Base-by-base conservation (phyloP, 2,329 filamentous ascomycete genomes). In the Neonectria neomacrospora region DNA sequence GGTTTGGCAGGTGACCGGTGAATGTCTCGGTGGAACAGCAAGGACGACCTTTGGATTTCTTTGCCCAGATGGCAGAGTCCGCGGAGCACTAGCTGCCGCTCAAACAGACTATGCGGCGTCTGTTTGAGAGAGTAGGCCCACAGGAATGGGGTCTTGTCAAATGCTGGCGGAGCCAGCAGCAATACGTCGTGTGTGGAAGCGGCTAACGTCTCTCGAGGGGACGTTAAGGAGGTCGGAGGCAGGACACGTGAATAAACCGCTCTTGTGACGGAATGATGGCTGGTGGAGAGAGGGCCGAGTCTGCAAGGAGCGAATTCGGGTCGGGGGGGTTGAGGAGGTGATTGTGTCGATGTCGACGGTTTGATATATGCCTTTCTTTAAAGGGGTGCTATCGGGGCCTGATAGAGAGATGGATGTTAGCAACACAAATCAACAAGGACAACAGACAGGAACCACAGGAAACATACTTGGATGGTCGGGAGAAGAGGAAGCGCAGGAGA, bases 81-180 rank as follows among this genome's bases (percentile, higher is more conserved):
- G 90, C 91, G 91, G 91, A 96, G 93, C 94, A 92, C 93, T 94
- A 91, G 93, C 94, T 96, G 90, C 92, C 89, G 87, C 93, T 89
- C 93, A 96, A 93, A 95, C 92, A 93, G 94, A 94, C 91, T 88
- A 91, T 93, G 91, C 88, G 89, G 90, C 86, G 91, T 92, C 86
- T 92, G 93, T 87, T 89, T 92, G 92, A 94, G 92, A 94, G 91
- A 96, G 93, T 94, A 96, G 93, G 92, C 93, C 93, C 93, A 96
- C 91, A 88, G 87, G 85, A 87, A 81, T 69, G 84, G 86, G 85
- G 83, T 83, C 80, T 80, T 80, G 75, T 76, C 81, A 80, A 84
- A 86, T 87, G 92, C 91, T 95, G 92, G 93, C 92, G 88, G 87
- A 91, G 91, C 92, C 92, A 94, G 91, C 91, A 88, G 86, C 88